Evolutionary conservation across 371 early-diverging fungal genomes (phyloP).

Genomic region (Mortierella sp.): DNA sequence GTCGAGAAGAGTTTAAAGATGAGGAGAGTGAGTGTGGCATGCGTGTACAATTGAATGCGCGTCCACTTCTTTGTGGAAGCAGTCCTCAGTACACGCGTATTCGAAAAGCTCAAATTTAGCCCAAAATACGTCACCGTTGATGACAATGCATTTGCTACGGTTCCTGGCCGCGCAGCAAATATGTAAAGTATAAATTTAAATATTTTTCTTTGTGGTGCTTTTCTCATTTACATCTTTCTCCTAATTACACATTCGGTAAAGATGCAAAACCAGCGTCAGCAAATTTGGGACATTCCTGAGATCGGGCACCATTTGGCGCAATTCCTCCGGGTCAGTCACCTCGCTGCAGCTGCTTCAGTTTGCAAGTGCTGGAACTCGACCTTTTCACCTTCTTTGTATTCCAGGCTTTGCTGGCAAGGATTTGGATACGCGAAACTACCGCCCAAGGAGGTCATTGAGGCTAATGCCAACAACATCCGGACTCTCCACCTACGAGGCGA

Average conservation of each 20-base stretch:
- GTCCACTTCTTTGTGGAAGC: not conserved
- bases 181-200: too few species aligned
- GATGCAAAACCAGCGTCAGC: not conserved
- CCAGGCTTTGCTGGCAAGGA: not conserved
- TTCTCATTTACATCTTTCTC: too few species aligned
- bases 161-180: too few species aligned
- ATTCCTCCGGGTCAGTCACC: not conserved
- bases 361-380: not conserved
- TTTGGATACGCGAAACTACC: not conserved
- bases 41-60: slow-evolving; percentile 3
- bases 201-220: not conserved
- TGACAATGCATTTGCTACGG: not conserved
- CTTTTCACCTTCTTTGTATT: not conserved
- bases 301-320: not conserved
- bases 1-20: not conserved
- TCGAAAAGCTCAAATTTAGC: not conserved
- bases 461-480: not conserved
- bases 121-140: not conserved
- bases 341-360: not conserved
- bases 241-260: not conserved
- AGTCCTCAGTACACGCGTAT: slow-evolving; percentile 4
- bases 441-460: not conserved
- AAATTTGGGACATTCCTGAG: slow-evolving; percentile 3
- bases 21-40: not conserved
- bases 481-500: not conserved